Conservation (phyloP, 176 grass and related monocot species). For the Oryza officinalis region DNA sequence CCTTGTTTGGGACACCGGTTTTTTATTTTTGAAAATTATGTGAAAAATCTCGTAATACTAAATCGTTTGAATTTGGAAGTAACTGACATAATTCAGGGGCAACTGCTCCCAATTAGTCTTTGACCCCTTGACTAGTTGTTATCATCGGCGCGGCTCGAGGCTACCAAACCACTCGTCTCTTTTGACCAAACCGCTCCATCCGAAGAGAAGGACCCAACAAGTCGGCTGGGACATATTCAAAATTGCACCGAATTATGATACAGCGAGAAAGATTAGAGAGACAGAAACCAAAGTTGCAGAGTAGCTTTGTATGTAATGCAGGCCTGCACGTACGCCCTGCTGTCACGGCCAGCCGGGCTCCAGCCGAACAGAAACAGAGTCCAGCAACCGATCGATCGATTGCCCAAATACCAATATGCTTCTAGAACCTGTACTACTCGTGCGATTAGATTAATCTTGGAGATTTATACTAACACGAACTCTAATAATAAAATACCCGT, state of each 20-base stretch:
- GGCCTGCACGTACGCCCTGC: background rate
- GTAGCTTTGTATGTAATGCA: background rate
- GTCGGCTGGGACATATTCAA: no score
- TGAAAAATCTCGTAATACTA: no score
- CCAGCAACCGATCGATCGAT: background rate
- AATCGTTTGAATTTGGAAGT: background rate
- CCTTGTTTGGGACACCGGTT: no score
- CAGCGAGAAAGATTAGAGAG: background rate
- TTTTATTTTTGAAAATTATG: no score
- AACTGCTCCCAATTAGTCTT: background rate
- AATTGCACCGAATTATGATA: background rate
- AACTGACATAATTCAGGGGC: background rate
- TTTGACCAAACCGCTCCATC: slow-evolving; percentile 10
- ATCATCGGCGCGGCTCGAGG: background rate
- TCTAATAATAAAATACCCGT: background rate
- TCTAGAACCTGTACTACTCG: background rate
- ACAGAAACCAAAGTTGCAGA: background rate
- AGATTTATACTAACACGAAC: background rate
- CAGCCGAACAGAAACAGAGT: slow-evolving; percentile 6
- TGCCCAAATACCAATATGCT: background rate
- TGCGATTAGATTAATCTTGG: background rate
- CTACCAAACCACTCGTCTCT: slow-evolving; percentile 7
- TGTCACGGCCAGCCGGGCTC: slow-evolving; percentile 11
- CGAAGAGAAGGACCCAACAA: background rate
- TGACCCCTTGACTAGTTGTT: background rate